These are phyloP conservation scores for Acacia melanoxylon DNA, from an alignment of 306 rosid species.

Conservation along the genomic window DNA sequence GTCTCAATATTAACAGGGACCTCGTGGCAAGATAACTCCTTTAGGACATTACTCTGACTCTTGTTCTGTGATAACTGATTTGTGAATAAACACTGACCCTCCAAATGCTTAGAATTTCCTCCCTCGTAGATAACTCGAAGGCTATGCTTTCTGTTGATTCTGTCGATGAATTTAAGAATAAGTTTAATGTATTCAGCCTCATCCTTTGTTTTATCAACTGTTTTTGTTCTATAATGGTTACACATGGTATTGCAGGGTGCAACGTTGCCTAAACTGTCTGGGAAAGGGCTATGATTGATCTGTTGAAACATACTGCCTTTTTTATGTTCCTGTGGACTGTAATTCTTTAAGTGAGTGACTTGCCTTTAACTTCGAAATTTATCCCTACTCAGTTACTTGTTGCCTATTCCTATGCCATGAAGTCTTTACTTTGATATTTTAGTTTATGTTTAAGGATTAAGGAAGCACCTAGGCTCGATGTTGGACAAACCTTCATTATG, in stretches of 20 bases:
- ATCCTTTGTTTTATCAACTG: background rate
- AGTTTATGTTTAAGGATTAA: background rate
- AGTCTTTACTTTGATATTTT: background rate
- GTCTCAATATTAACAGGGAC: background rate
- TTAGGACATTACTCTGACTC: background rate
- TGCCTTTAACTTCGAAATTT: constrained; percentile 16
- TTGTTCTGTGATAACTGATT: background rate
- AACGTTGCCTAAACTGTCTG: constrained; percentile 81
- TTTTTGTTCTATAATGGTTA: constrained; percentile 21
- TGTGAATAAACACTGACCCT: background rate
- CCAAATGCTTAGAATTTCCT: background rate
- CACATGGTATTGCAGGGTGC: constrained; percentile 63
- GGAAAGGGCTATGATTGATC: constrained; percentile 74
- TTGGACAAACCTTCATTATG: background rate
- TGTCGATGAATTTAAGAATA: background rate
- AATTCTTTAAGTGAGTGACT: constrained; percentile 1
- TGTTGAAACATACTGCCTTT: constrained; percentile 19
- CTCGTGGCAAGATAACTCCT: background rate
- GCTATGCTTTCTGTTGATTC: background rate
- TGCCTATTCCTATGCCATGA: background rate
- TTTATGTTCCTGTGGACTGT: constrained; percentile 8
- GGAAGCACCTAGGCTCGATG: background rate
- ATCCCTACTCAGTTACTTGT: background rate
- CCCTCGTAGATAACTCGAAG: background rate
- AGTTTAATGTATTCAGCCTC: background rate